These are phyloP conservation scores for Chenopodium quinoa DNA, from an alignment of 148 eudicot species.

Conservation along the genomic window DNA sequence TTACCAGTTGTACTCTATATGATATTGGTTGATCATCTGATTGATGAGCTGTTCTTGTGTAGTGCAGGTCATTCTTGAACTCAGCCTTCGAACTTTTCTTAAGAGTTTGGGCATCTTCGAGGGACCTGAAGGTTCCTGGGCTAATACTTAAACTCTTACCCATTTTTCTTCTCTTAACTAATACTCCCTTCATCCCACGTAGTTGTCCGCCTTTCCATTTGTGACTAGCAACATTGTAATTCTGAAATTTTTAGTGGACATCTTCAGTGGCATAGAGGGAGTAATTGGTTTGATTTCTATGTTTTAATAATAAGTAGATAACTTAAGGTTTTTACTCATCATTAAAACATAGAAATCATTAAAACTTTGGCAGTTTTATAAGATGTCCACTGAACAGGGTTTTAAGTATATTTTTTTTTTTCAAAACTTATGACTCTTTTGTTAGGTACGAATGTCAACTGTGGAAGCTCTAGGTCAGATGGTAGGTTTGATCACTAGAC, in stretches of 20 bases:
- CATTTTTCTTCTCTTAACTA: not conserved
- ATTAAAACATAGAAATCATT: too few species aligned
- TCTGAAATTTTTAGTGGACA: not conserved
- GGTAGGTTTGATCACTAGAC: slow-evolving; percentile 83
- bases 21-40: slow-evolving; percentile 14
- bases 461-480: slow-evolving; percentile 93
- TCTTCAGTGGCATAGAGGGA: not conserved
- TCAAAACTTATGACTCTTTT: not conserved
- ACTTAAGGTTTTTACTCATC: too few species aligned
- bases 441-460: slow-evolving; percentile 70
- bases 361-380: too few species aligned
- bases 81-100: slow-evolving; percentile 93
- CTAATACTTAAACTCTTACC: slow-evolving; percentile 4
- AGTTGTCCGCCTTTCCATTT: not conserved
- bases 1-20: slow-evolving; percentile 12
- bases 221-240: not conserved
- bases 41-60: slow-evolving; percentile 26
- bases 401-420: too few species aligned
- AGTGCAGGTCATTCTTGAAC: slow-evolving; percentile 84
- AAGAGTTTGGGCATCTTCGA: slow-evolving; percentile 87
- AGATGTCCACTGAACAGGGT: too few species aligned
- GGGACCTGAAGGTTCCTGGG: slow-evolving; percentile 73
- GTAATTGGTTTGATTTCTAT: not conserved
- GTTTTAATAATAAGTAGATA: not conserved
- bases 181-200: not conserved